These are phyloP conservation scores for Penicillium sp. DNA, from an alignment of 2,329 filamentous ascomycete species.

Conservation along the genomic window DNA sequence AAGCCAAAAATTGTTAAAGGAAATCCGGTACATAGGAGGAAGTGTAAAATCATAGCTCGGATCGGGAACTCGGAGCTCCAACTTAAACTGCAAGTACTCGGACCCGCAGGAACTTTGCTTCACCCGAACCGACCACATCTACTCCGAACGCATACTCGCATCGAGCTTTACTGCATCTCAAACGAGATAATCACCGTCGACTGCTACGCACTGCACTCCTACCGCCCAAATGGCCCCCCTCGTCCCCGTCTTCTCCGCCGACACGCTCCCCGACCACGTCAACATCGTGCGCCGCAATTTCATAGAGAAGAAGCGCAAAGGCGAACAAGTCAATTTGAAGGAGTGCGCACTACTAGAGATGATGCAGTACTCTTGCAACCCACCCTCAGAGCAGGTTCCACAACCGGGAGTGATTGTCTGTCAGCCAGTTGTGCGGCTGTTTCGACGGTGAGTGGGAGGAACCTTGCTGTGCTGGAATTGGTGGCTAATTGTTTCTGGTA, in stretches of 20 bases:
- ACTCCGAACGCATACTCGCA: not conserved
- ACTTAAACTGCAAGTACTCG: not conserved
- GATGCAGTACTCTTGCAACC: constrained; percentile 63
- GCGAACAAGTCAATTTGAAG: constrained; percentile 50
- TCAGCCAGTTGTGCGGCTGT: constrained; percentile 58
- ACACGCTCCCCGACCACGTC: constrained; percentile 52
- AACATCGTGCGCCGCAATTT: constrained; percentile 48
- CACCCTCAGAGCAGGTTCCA: constrained; percentile 46
- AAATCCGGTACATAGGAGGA: not conserved
- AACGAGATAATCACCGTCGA: not conserved
- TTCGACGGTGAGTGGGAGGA: constrained; percentile 53
- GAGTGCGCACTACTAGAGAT: constrained; percentile 60
- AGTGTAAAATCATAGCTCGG: not conserved
- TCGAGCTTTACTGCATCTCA: not conserved
- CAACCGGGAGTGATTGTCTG: constrained; percentile 51
- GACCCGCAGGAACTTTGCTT: not conserved
- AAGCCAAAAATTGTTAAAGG: no score
- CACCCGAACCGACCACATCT: not conserved
- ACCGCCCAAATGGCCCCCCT: constrained; percentile 54
- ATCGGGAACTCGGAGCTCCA: not conserved
- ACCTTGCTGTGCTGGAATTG: not conserved
- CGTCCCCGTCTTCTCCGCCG: constrained; percentile 54
- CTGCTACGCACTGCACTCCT: not conserved
- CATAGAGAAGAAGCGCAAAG: constrained; percentile 55
- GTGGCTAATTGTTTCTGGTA: constrained; percentile 10